Base-by-base conservation (phyloP, 2,329 filamentous ascomycete species). In the Claviceps pazoutovae region DNA sequence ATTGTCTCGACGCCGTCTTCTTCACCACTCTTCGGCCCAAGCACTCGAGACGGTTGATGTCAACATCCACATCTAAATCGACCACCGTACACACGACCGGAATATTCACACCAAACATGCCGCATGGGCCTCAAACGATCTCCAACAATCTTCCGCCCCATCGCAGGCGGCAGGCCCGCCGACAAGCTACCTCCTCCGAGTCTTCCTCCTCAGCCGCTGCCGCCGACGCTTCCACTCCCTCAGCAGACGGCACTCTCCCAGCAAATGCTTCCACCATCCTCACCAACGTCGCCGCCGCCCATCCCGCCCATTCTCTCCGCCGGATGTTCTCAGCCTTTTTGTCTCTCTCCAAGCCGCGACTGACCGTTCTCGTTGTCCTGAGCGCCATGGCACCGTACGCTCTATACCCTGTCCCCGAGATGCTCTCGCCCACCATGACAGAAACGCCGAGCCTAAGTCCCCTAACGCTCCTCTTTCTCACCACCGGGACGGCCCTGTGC, bases 281-380 rank as follows among this genome's bases (percentile, higher is more conserved):
- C 21, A 72, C 79, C 41, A 70, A 69, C 48, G 69, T 67, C 47
- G 80, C 74, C 52, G 75, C 72, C 46, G 67, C 68, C 48, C 74
- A 72, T 51, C 77, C 71, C 8, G 64, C 68, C 7, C 64, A 71
- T 56, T 80, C 80, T 16, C 53, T 78, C 50, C 76, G 78, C 23
- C 86, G 89, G 53, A 76, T 80, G 51, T 64, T 93, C 56, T 86
- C 89, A 21, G 83, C 88, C 34, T 88, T 88, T 61, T 83, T 98
- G 56, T 87, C 93, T 26, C 82, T 98, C 58, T 86, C 90, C n/a
- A 98, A 98, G 66, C 93, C 93, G 3, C 88, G 91, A 50, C 81
- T 98, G 48, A 91, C 88, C 7, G 85, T 94, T 60, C 82, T 98
- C 46, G 85, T 98, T 55, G 85, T 95, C 36, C 82, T 98, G 47